Conservation (phyloP, 805 yeast genomes). For the Brettanomyces nanus region DNA sequence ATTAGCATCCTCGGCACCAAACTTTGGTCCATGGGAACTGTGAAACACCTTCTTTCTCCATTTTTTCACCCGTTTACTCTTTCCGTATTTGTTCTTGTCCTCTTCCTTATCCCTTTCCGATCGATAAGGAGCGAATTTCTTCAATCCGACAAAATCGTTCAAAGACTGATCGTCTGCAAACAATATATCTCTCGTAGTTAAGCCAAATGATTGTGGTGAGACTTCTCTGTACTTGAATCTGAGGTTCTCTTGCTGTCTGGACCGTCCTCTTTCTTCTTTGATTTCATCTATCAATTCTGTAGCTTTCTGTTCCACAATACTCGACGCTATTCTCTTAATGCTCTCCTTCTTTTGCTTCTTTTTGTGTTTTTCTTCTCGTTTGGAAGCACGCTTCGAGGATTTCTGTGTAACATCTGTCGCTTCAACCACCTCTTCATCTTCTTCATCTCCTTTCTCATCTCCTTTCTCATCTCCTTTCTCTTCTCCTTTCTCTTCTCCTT, state of each 20-base stretch:
- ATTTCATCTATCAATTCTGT: slow-evolving; percentile 60
- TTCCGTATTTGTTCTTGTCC: slow-evolving; percentile 79
- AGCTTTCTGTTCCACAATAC: slow-evolving; percentile 69
- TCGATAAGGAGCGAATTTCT: slow-evolving; percentile 91
- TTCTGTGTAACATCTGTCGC: slow-evolving; percentile 5
- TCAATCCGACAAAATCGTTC: slow-evolving; percentile 79
- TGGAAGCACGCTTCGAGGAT: slow-evolving; percentile 13
- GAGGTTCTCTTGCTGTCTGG: slow-evolving; percentile 37
- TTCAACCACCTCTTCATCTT: slow-evolving; percentile 17
- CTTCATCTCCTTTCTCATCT: slow-evolving; percentile 24
- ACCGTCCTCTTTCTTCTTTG: slow-evolving; percentile 57
- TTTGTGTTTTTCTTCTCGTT: slow-evolving; percentile 45
- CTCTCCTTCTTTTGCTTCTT: slow-evolving; percentile 52
- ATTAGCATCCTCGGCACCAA: slow-evolving; percentile 19
- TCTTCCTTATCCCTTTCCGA: slow-evolving; percentile 60
- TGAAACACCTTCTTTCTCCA: slow-evolving; percentile 86
- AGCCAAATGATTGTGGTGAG: slow-evolving; percentile 88
- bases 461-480: slow-evolving; percentile 25
- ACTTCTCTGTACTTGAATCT: slow-evolving; percentile 87
- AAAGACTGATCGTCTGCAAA: slow-evolving; percentile 82
- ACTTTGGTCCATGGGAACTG: slow-evolving; percentile 26
- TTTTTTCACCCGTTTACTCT: slow-evolving; percentile 72
- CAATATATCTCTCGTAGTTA: slow-evolving; percentile 77
- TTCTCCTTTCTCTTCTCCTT: slow-evolving; percentile 32
- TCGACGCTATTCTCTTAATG: slow-evolving; percentile 61